Evolutionary conservation across 192 early-diverging fungal genomes (phyloP).

Genomic region (Chytriomyces sp.): DNA sequence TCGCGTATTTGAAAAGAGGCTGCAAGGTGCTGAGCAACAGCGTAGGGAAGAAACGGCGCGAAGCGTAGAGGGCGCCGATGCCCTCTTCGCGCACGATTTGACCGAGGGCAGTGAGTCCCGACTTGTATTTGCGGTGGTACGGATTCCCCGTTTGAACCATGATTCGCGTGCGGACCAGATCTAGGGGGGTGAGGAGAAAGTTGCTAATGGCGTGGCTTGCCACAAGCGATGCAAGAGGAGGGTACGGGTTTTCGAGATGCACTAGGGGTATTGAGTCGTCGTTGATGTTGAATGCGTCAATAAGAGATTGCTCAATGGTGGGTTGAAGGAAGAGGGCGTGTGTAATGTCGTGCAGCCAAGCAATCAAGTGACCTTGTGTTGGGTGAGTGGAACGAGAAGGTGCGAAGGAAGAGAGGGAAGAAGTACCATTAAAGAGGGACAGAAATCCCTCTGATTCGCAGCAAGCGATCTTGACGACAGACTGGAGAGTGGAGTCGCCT

Average conservation of each 20-base stretch:
- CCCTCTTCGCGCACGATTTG: slow-evolving; percentile 87
- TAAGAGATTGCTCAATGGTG: slow-evolving; percentile 30
- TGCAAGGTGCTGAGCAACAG: slow-evolving; percentile 74
- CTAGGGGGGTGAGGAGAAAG: slow-evolving; percentile 82
- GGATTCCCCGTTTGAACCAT: slow-evolving; percentile 84
- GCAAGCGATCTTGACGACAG: slow-evolving; percentile 31
- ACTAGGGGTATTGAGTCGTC: slow-evolving; percentile 29
- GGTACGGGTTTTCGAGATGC: slow-evolving; percentile 28
- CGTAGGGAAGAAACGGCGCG: slow-evolving; percentile 76
- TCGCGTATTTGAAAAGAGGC: slow-evolving; percentile 70
- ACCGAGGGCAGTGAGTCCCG: slow-evolving; percentile 58
- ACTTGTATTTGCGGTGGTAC: slow-evolving; percentile 80
- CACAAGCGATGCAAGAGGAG: slow-evolving; percentile 61
- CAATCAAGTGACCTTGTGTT: slow-evolving; percentile 62
- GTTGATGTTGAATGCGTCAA: slow-evolving; percentile 14
- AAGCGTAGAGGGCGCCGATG: slow-evolving; percentile 67
- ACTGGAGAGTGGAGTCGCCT: slow-evolving; percentile 33
- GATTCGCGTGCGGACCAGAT: slow-evolving; percentile 81
- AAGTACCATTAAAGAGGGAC: slow-evolving; percentile 58
- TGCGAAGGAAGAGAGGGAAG: neutral
- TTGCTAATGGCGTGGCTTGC: slow-evolving; percentile 77
- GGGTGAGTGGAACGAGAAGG: neutral
- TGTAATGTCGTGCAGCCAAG: slow-evolving; percentile 71
- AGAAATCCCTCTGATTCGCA: slow-evolving; percentile 45
- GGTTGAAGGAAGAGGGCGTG: slow-evolving; percentile 54